Conservation (phyloP, 495 filamentous ascomycete species). For the Neurospora sublineolata region DNA sequence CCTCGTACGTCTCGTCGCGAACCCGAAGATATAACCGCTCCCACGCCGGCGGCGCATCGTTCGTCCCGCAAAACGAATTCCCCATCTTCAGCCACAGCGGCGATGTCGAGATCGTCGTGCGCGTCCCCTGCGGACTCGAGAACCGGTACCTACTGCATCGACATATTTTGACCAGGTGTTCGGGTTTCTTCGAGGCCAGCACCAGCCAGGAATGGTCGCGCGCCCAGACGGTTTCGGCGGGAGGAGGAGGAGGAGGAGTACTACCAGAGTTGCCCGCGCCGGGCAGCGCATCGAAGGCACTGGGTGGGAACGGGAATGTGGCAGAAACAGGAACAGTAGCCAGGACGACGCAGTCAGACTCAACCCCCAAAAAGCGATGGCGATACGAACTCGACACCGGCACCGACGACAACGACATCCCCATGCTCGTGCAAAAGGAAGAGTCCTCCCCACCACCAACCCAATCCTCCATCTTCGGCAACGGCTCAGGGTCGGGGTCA, state of each 20-base stretch:
- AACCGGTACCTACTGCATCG: slow-evolving; percentile 76
- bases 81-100: slow-evolving; percentile 81
- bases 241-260: too few species aligned
- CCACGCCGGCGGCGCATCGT: slow-evolving; percentile 62
- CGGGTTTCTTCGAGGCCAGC: slow-evolving; percentile 85
- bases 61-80: slow-evolving; percentile 76
- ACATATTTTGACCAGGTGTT: slow-evolving; percentile 75
- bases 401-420: slow-evolving; percentile 61
- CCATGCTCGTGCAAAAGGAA: slow-evolving; percentile 79
- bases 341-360: slow-evolving; percentile 11
- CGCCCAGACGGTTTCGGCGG: slow-evolving; percentile 24
- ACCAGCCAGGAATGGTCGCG: slow-evolving; percentile 79
- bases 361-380: slow-evolving; percentile 48
- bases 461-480: slow-evolving; percentile 30
- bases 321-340: slow-evolving; percentile 14
- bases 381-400: slow-evolving; percentile 78
- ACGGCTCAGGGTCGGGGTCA: slow-evolving; percentile 10
- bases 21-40: slow-evolving; percentile 65
- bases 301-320: slow-evolving; percentile 33
- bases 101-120: slow-evolving; percentile 80
- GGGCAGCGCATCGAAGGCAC: slow-evolving; percentile 34
- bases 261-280: slow-evolving; percentile 21
- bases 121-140: slow-evolving; percentile 53
- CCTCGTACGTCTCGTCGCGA: slow-evolving; percentile 49
- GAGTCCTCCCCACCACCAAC: slow-evolving; percentile 16